These are phyloP conservation scores for Trypanosoma conorhini DNA, from an alignment of 208 protist species.

Conservation along the genomic window DNA sequence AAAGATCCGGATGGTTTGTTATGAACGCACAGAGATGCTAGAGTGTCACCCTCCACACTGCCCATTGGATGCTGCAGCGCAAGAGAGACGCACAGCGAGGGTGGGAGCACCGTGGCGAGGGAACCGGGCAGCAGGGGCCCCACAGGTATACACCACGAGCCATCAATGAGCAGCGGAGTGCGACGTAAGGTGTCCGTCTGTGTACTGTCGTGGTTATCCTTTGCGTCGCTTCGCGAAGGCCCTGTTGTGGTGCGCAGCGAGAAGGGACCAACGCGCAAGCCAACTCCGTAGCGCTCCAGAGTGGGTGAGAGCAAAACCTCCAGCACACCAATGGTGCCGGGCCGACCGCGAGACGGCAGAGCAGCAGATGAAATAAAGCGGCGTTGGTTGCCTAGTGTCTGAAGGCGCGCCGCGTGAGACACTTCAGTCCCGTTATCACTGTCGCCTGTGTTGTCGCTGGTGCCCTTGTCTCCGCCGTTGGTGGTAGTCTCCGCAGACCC, in stretches of 20 bases:
- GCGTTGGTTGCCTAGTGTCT: not conserved
- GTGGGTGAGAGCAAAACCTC: slow-evolving; percentile 19
- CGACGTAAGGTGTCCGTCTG: not conserved
- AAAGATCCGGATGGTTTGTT: not conserved
- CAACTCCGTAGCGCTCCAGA: slow-evolving; percentile 7
- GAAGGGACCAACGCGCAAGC: slow-evolving; percentile 18
- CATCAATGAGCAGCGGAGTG: slow-evolving; percentile 14
- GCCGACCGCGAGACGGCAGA: slow-evolving; percentile 1
- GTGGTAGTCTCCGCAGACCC: not conserved
- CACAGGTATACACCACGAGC: slow-evolving; percentile 1
- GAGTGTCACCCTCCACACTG: slow-evolving; percentile 19
- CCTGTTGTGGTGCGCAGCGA: slow-evolving; percentile 14
- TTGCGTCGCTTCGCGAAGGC: not conserved
- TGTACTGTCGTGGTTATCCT: not conserved
- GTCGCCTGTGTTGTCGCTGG: not conserved
- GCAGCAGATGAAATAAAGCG: slow-evolving; percentile 4
- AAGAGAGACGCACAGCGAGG: slow-evolving; percentile 4
- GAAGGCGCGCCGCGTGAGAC: not conserved
- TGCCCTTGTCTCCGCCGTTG: not conserved
- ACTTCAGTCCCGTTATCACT: not conserved
- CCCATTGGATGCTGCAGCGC: slow-evolving; percentile 21
- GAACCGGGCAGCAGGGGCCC: not conserved
- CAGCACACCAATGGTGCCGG: slow-evolving; percentile 15
- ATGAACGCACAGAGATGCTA: slow-evolving; percentile 14
- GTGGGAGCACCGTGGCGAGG: not conserved